Evolutionary conservation across 495 filamentous ascomycete species (phyloP).

Genomic region (Pyrenula massariospora): DNA sequence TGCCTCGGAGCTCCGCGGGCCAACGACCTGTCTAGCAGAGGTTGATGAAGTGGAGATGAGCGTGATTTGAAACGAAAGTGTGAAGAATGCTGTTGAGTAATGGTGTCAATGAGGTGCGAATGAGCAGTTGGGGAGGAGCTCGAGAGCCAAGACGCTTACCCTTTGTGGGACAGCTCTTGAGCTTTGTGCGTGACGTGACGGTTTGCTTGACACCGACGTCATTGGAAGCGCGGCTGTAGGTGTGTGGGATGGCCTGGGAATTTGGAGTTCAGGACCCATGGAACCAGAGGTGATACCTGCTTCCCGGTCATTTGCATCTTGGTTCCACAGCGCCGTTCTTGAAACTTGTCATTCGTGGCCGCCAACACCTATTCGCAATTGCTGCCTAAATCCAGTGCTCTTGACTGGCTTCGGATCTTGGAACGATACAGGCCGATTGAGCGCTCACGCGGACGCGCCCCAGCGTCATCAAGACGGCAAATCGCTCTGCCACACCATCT

Average conservation of each 20-base stretch:
- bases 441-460: neutral
- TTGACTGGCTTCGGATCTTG: neutral
- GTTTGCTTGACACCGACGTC: too few species aligned
- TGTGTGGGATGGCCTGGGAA: too few species aligned
- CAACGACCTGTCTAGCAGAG: slow-evolving; percentile 9
- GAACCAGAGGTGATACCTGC: too few species aligned
- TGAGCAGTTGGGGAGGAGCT: neutral
- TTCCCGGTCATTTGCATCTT: too few species aligned
- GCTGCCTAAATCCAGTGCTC: neutral
- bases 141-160: neutral
- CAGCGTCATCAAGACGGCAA: neutral
- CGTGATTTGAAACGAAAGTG: slow-evolving; percentile 2
- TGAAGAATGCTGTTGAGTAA: neutral
- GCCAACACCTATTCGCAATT: neutral
- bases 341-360: too few species aligned
- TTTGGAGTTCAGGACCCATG: too few species aligned
- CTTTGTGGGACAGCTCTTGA: neutral
- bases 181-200: neutral
- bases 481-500: neutral
- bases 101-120: neutral
- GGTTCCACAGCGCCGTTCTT: too few species aligned
- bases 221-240: too few species aligned
- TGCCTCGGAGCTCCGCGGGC: slow-evolving; percentile 13
- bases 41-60: slow-evolving; percentile 22
- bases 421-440: neutral